Evolutionary conservation across 805 yeast genomes (phyloP).

Genomic region (Candida golubevii): DNA sequence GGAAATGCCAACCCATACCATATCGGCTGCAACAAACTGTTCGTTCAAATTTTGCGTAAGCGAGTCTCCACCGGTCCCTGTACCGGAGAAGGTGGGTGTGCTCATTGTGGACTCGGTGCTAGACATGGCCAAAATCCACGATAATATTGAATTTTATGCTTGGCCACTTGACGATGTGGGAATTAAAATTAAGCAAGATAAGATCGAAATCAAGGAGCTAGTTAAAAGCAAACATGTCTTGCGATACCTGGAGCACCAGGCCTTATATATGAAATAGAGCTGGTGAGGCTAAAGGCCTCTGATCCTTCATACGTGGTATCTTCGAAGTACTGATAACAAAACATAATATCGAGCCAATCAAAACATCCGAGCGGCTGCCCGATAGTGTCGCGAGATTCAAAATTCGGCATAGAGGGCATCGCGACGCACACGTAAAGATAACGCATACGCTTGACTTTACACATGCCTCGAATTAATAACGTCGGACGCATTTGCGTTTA

Average conservation of each 20-base stretch:
- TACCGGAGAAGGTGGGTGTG: slow-evolving; percentile 7
- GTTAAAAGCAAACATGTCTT: too few relatives aligned
- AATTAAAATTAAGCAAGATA: too few relatives aligned
- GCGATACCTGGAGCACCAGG: too few relatives aligned
- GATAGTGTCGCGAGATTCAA: neutral
- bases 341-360: slow-evolving; percentile 7
- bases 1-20: slow-evolving; percentile 82
- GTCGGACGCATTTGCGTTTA: too few relatives aligned
- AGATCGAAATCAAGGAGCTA: too few relatives aligned
- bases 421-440: too few relatives aligned
- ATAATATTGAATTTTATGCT: too few relatives aligned
- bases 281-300: too few relatives aligned
- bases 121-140: slow-evolving; percentile 1
- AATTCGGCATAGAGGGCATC: too few relatives aligned
- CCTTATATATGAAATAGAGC: too few relatives aligned
- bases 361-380: neutral
- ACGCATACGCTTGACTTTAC: neutral
- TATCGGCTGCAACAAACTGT: slow-evolving; percentile 68
- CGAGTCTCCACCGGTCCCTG: slow-evolving; percentile 68
- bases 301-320: neutral
- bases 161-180: too few relatives aligned
- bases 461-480: too few relatives aligned
- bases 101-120: slow-evolving; percentile 6
- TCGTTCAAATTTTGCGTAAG: slow-evolving; percentile 66
- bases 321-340: slow-evolving; percentile 6